Base-by-base conservation (phyloP, 768 basidiomycete species). In the Panellus pusillus region DNA sequence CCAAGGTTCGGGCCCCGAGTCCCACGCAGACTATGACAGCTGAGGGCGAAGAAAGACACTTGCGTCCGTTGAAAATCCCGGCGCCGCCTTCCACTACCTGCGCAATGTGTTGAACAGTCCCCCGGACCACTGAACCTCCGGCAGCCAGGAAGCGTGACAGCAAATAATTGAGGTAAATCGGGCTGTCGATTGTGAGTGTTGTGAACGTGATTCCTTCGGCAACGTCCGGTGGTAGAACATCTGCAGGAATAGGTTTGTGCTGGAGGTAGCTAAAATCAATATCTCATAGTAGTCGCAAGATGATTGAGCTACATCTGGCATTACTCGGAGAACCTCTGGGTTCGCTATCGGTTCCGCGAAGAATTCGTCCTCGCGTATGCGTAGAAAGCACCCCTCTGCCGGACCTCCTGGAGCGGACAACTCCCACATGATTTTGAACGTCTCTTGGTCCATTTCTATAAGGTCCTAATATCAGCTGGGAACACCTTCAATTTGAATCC, bases 371-470 rank as follows among this genome's bases (percentile, higher is more conserved):
- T 91, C 84, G 0, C 68, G 70, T 13, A 86, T 68, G 38, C 87
- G 82, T 36, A 86, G 68, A 73, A 92, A 89, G 54, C 79, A 83
- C 19, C 76, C 74, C 54, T 87, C 82, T 0, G 80, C 76, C 11
- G 73, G 72, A 29, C 73, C 73, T 2, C 79, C 80, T 0, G 82
- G 81, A 4, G 74, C 77, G 0, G 90, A 91, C 57, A 91, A 72
- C 52, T 79, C 72, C 87, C 87, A 90, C 80, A 93, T 81, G 4
- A 70, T 72, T n/a, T 84, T 67, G 66, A 93, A 91, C 1, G 89
- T 92, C 54, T 83, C 84, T 50, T 78, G 70, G 64, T 91, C 87
- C 58, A 90, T 73, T 12, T 72, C 89, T 92, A 39, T 24, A 6
- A 24, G 24, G 24, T 29, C 6, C 27, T 24, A 37, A 28, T 53